Base-by-base conservation (phyloP, 1,139 yeast genomes). In the Blastobotrys malaysiensis region DNA sequence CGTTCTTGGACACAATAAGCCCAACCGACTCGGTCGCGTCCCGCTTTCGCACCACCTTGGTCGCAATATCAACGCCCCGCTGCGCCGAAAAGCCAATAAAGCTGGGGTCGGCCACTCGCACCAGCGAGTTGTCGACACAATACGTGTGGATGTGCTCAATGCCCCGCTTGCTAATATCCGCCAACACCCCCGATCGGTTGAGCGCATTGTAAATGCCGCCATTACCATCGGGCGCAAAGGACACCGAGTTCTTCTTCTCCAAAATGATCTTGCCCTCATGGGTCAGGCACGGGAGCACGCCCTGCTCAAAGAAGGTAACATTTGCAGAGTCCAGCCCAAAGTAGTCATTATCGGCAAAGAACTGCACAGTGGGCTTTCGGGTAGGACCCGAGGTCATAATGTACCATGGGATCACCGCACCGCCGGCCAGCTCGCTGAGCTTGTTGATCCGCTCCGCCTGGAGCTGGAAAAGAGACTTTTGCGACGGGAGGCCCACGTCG, bases 371-470 rank as follows among this genome's bases (percentile, higher is more conserved):
- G 18, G 83, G 78, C 1, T 63, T 68, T 61, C 95, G 78, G 1
- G 99, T 95, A 43, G 97, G 95, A n/a, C 82, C 85, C 27, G 96
- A 86, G 14, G 99, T 91, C 99, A 95, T 93, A 60, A 95, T 83
- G 69, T 91, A 95, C 91, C 98, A 88, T 50, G 85, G 84, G 46
- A 95, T 76, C 3, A 64, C 64, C 48, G 63, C 54, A 11, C 59
- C 58, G 14, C 75, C 71, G 2, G 91, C 82, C 55, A 90, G 70
- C 43, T 72, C 63, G 68, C 86, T 88, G 53, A 93, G 72, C 63
- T 80, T 81, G 57, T 75, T 65, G 58, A 95, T 80, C 65, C 91
- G 83, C 68, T 91, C 97, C 13, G 96, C 96, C 73, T 95, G 99
- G 53, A 95, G 79, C 70, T 90, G 96, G 72, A 93, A 95, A 57